These are phyloP conservation scores for Yamadazyma aaseri DNA, from an alignment of 1,139 yeast genomes.

Conservation along the genomic window DNA sequence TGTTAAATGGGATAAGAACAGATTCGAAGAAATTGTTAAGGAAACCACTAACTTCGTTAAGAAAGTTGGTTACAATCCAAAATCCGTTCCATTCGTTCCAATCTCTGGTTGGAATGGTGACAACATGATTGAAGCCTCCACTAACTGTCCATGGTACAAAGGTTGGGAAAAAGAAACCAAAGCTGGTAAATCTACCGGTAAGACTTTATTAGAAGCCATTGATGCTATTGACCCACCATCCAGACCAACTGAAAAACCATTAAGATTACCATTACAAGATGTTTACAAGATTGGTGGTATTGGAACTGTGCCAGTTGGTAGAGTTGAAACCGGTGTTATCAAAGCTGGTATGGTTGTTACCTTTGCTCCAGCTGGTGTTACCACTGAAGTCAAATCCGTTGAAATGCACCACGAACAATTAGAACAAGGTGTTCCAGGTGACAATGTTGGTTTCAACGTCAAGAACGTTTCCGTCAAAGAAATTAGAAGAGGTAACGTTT, in stretches of 20 bases:
- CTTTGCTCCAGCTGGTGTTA: constrained; percentile 90
- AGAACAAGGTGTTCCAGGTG: constrained; percentile 89
- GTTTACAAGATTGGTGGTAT: constrained; percentile 93
- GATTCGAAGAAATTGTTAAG: constrained; percentile 77
- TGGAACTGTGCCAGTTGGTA: constrained; percentile 93
- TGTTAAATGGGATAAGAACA: constrained; percentile 83
- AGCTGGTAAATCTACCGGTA: constrained; percentile 75
- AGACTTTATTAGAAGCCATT: constrained; percentile 85
- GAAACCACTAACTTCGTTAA: constrained; percentile 86
- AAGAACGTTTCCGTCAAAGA: constrained; percentile 94
- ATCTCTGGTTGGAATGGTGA: constrained; percentile 95
- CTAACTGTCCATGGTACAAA: constrained; percentile 92
- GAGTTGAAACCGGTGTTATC: constrained; percentile 91
- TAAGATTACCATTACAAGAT: constrained; percentile 89
- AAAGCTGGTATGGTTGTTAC: constrained; percentile 91
- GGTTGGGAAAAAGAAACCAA: constrained; percentile 88
- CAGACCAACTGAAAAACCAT: constrained; percentile 90
- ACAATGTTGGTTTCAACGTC: constrained; percentile 93
- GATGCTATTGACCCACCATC: constrained; percentile 85
- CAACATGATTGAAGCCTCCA: constrained; percentile 82
- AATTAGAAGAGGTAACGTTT: constrained; percentile 92
- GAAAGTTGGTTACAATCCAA: constrained; percentile 93
- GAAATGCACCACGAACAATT: constrained; percentile 94
- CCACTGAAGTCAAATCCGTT: constrained; percentile 91
- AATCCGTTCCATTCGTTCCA: constrained; percentile 89